Evolutionary conservation across 2,329 filamentous ascomycete species (phyloP), one percentile per base, ranked within the genome.

Genomic region (Aspergillus ochraceus): DNA sequence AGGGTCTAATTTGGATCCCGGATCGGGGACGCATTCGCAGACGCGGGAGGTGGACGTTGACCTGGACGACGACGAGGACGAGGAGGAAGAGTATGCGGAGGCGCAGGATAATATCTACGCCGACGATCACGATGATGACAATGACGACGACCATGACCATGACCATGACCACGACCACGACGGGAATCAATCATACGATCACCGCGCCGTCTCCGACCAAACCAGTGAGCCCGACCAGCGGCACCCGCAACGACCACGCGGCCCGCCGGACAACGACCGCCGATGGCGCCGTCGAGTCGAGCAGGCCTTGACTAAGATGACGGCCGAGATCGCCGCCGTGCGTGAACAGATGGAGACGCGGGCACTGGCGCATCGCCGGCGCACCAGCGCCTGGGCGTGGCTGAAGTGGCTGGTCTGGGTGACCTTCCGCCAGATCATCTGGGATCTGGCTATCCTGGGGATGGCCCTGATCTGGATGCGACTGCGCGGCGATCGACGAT

Each of bases 291-390:
- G 86, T 60, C 88, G 90, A 67, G 89, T 98, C 62, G 94, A 98
- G 78, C 85, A 88, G 49, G 91, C 92, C 22, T 83, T 98, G 58
- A 91, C 94, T 58, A 91, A 92, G 68, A 88, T 98, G 78, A 96
- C 93, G 5, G 90, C 92, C 17, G 95, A 99, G 77, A 87, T 99
- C 32, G 93, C 95, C 1, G 95, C 95, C 0, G 78, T 98, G 62
- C 86, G 95, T 39, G 95, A 99, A 76, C 93, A 98, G 72, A 89
- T 98, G 66, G 89, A 92, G 56, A 85, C 87, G 0, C 88, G 91
- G 0, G 83, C 90, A 12, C 86, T 94, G 65, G 90, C 90, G 78
- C 85, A 86, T 62, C 84, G 85, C 66, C 88, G 84, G 66, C 84
- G 86, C 62, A 85, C 85, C 62, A 88, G 85, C 56, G 75, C 90